Conservation (phyloP, 2,329 filamentous ascomycete species). For the Talaromyces marneffei region DNA sequence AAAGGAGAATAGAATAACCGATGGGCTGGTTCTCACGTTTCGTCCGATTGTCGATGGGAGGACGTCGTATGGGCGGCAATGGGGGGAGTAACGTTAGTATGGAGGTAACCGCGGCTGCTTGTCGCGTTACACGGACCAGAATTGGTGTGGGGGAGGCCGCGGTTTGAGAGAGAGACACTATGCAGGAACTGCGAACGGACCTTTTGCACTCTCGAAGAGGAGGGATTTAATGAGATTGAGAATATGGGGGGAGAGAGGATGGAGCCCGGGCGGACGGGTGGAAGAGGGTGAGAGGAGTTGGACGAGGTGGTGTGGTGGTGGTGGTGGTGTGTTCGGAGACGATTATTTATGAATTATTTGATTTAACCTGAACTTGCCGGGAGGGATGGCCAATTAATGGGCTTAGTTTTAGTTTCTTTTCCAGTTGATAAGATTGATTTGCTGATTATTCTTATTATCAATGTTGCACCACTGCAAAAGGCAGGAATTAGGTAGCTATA, state of each 20-base stretch:
- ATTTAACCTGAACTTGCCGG: background rate
- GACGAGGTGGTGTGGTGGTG: background rate
- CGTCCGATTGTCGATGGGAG: background rate
- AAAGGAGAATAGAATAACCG: conserved; percentile 14
- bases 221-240: conserved; percentile 3
- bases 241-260: background rate
- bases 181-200: conserved; percentile 15
- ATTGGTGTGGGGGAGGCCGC: conserved; percentile 9
- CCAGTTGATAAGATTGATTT: background rate
- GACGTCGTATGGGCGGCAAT: conserved; percentile 14
- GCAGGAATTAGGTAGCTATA: background rate
- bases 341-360: background rate
- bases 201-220: background rate
- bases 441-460: background rate
- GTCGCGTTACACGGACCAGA: conserved; percentile 13
- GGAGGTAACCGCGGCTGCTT: conserved; percentile 16
- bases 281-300: background rate
- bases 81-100: conserved; percentile 3
- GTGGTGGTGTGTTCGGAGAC: conserved; percentile 1
- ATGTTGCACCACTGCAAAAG: background rate
- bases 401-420: background rate
- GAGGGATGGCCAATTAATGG: background rate
- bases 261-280: background rate
- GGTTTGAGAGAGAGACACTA: background rate
- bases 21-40: background rate